Conservation (phyloP, 768 basidiomycete species). For the Kockovaella imperatae region DNA sequence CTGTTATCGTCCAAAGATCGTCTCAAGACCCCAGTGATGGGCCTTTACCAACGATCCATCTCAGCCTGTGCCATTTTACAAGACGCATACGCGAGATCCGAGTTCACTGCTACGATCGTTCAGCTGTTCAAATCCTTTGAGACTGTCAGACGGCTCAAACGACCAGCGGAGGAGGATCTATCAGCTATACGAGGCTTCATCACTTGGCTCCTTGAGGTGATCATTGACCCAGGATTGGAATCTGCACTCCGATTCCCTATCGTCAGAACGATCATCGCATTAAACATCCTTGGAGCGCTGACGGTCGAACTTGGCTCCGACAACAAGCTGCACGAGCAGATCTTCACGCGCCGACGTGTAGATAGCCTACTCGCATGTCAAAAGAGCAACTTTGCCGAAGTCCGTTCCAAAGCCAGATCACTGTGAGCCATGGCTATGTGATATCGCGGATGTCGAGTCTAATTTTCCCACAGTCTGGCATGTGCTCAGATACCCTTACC, state of each 20-base stretch:
- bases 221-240: constrained; percentile 17
- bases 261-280: constrained; percentile 14
- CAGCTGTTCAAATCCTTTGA: constrained; percentile 16
- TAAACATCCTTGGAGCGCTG: constrained; percentile 17
- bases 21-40: not conserved
- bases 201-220: constrained; percentile 17
- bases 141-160: not conserved
- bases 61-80: not conserved
- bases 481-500: constrained; percentile 28
- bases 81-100: constrained; percentile 14
- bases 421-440: no score
- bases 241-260: constrained; percentile 21
- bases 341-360: constrained; percentile 28
- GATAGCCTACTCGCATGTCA: constrained; percentile 35
- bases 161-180: no score
- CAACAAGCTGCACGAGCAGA: not conserved
- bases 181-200: not conserved
- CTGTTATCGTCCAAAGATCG: constrained; percentile 17
- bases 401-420: constrained; percentile 26
- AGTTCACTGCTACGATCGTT: constrained; percentile 23
- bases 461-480: constrained; percentile 17
- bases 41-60: not conserved
- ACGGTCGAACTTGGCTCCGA: constrained; percentile 15
- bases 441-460: no score
- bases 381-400: constrained; percentile 39